phyloP scores from a whole-genome alignment of 805 yeast species.

The Zygosaccharomyces bailii region DNA sequence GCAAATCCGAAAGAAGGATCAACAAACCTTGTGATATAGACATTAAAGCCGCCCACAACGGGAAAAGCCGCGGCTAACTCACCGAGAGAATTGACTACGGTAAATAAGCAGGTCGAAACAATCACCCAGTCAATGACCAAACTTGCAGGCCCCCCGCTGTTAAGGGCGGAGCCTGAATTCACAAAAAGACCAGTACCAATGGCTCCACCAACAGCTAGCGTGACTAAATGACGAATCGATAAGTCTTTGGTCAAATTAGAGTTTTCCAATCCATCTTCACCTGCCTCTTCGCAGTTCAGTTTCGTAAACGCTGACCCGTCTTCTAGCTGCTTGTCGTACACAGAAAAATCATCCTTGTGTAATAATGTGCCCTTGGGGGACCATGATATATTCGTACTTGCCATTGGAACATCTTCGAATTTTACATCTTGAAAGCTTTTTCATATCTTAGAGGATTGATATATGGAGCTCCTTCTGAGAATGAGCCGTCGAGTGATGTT shows the following conservation, averaged over 20 bases:
- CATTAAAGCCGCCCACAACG: slow-evolving; percentile 51
- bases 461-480: neutral
- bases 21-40: slow-evolving; percentile 48
- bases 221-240: slow-evolving; percentile 48
- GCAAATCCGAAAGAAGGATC: slow-evolving; percentile 58
- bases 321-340: neutral
- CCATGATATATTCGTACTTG: neutral
- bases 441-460: neutral
- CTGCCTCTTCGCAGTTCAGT: neutral
- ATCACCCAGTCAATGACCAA: slow-evolving; percentile 53
- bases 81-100: slow-evolving; percentile 53
- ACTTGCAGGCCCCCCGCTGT: slow-evolving; percentile 54
- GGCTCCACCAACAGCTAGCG: slow-evolving; percentile 66
- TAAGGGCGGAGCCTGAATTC: slow-evolving; percentile 59
- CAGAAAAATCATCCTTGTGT: neutral
- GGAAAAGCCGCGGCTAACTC: slow-evolving; percentile 54
- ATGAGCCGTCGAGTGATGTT: neutral
- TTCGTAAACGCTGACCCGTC: neutral
- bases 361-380: neutral
- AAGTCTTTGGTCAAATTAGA: slow-evolving; percentile 25
- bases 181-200: slow-evolving; percentile 68
- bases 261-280: slow-evolving; percentile 17
- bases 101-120: slow-evolving; percentile 56
- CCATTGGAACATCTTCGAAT: neutral
- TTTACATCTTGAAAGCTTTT: neutral